Evolutionary conservation across 805 yeast genomes (phyloP), one percentile per base, ranked within the genome.

Genomic region (Candida sonorensis): DNA sequence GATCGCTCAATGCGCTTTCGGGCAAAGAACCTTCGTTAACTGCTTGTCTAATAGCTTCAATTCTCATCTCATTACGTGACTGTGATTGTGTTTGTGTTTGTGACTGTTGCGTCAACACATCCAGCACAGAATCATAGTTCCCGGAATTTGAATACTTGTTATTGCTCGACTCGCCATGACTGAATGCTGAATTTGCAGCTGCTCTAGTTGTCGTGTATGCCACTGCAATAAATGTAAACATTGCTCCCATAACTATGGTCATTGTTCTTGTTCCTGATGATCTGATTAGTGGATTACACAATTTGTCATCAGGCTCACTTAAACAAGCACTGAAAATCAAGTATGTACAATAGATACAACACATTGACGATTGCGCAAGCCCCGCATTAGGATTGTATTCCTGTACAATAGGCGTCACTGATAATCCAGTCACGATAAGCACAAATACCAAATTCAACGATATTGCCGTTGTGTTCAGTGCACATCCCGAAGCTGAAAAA

Each of bases 191-290:
- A 37, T 77, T 78, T 2, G 90, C 87, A 5, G 97, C 98, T 1
- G 97, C 98, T 42, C 97, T 73, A 1, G 96, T 87, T 0, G 98
- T 92, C 2, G 98, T 92, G 55, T 92, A 94, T 0, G 97, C 97
- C 41, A 92, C 83, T 0, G 99, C 97, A 32, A 85, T 67, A 51
- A 92, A 86, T 0, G 99, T 92, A 64, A 94, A 87, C 12, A 87
- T 61, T 0, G 97, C 96, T 12, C 97, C 97, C 33, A 92, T 52
- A 2, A 92, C 73, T 34, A 88, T 78, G 38, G 94, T 81, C 14
- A 86, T 75, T 3, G 94, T 86, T 48, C 97, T 73, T 1, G 98
- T 87, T 4, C 96, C 95, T 33, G 75, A 69, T 5, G 94, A 83
- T 44, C 97, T 72, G 12, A 90, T 77, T 40, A 92, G 66, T 10